Evolutionary conservation across 225 moss, liverwort and hornwort genomes (phyloP), one percentile per base, ranked within the genome.

Genomic region (Sphagnum tenellum): DNA sequence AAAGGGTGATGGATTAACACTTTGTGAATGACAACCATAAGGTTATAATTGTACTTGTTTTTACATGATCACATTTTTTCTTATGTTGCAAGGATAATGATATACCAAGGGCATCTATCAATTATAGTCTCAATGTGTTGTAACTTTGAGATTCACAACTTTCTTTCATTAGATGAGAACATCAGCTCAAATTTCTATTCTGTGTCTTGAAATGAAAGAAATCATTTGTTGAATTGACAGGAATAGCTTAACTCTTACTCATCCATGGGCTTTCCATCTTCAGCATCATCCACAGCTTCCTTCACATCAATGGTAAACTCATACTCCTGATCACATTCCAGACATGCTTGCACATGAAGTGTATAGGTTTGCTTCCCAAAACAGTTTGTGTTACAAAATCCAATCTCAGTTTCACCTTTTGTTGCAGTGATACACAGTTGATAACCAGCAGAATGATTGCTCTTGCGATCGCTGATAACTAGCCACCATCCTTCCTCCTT

Each of bases 401-500:
- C 29, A 89, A 78, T 75, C 89, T 89, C 64, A 94, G 88, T 69
- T 83, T 85, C 2, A 89, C 89, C 69, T 78, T 80, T 53, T 89
- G 79, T 55, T 91, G 90, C 72, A 94, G 74, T 0, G 94, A 87
- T 61, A 91, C 90, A 47, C 94, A 83, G 66, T 94, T 94, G 67
- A 91, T 94, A 66, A 90, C 94, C 57, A 94, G 76, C 57, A 94
- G 76, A n/a, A 55, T 87, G 90, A 70, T 94, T 91, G 79, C 78
- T 90, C 64, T 87, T 87, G 3, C 81, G 89, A 48, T 94, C 91
- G 56, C 94, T 85, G 44, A 94, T 87, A 13, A 94, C 94, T 55
- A 94, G 81, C 94, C 94, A 94, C 94, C 94, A 94, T 9, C 94
- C 91, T 81, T 91, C 94, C 71, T 91, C 94, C 67, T 94, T 94